Evolutionary conservation across 2,329 filamentous ascomycete species (phyloP).

Genomic region (Pseudocercospora crystallina): DNA sequence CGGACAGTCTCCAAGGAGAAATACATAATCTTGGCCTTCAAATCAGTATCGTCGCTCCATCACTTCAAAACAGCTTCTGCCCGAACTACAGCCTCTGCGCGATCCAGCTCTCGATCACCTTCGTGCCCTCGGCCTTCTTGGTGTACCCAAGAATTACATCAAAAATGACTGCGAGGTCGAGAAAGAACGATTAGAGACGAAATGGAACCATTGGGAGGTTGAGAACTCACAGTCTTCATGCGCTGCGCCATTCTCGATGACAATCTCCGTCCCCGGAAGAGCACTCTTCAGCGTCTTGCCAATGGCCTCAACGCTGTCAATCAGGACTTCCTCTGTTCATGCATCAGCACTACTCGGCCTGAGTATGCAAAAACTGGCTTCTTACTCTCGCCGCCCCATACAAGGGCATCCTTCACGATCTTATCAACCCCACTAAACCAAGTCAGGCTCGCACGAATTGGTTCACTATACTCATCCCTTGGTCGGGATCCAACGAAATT

Average conservation of each 20-base stretch:
- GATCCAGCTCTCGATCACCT: conserved; percentile 41
- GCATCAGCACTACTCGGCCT: background rate
- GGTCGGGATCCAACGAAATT: conserved; percentile 45
- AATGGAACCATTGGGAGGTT: too few species aligned
- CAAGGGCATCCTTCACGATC: conserved; percentile 46
- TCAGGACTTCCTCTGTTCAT: conserved; percentile 48
- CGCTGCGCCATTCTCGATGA: conserved; percentile 38
- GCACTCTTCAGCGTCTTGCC: conserved; percentile 47
- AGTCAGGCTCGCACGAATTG: conserved; percentile 46
- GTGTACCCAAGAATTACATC: conserved; percentile 42
- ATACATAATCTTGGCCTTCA: too few species aligned
- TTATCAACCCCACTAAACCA: conserved; percentile 56
- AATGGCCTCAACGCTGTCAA: conserved; percentile 57
- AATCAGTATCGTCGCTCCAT: too few species aligned
- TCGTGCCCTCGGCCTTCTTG: conserved; percentile 36
- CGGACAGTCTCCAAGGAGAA: too few species aligned
- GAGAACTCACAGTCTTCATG: conserved; percentile 39
- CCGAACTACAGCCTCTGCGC: conserved; percentile 36
- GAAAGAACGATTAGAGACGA: too few species aligned
- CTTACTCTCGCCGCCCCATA: conserved; percentile 53
- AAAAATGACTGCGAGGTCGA: conserved; percentile 31
- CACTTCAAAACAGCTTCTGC: too few species aligned
- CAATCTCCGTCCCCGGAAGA: conserved; percentile 35
- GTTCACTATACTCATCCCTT: conserved; percentile 55
- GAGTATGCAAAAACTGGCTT: background rate